Evolutionary conservation across 2,329 filamentous ascomycete genomes (phyloP).

Genomic region (Phyllosticta paracitricarpa): DNA sequence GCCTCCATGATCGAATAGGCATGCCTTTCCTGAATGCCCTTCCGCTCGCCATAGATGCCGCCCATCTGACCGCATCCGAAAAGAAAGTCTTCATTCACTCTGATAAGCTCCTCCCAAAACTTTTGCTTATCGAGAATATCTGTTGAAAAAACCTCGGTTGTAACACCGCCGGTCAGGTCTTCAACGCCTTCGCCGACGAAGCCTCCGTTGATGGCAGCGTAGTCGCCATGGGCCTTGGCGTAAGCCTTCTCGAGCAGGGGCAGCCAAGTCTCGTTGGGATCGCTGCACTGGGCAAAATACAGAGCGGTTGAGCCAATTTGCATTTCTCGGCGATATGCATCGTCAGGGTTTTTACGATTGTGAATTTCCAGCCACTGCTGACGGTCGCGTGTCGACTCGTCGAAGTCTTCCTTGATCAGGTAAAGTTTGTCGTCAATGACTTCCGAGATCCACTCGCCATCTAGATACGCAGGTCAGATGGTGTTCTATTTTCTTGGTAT

Average conservation of each 20-base stretch:
- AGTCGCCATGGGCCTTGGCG: conserved; percentile 76
- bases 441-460: conserved; percentile 64
- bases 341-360: conserved; percentile 48
- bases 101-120: conserved; percentile 73
- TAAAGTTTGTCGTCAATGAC: conserved; percentile 88
- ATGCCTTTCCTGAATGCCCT: conserved; percentile 33
- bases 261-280: conserved; percentile 74
- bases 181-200: conserved; percentile 52
- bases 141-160: conserved; percentile 54
- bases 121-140: conserved; percentile 67
- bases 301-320: conserved; percentile 67
- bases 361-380: conserved; percentile 61
- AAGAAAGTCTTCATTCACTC: conserved; percentile 69
- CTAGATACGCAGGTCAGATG: conserved; percentile 10
- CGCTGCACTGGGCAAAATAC: conserved; percentile 65
- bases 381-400: conserved; percentile 62
- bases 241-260: conserved; percentile 74
- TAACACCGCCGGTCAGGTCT: conserved; percentile 57
- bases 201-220: conserved; percentile 61
- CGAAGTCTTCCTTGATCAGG: conserved; percentile 66
- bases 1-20: conserved; percentile 49
- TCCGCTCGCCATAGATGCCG: conserved; percentile 48
- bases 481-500: neutral
- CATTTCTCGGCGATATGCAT: conserved; percentile 57
- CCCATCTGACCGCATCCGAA: conserved; percentile 63